A percentile compares a stretch with the other conserved stretches of the same genome.
These are phyloP conservation scores for Cladosporium cucumerinum DNA, from an alignment of 2,329 filamentous ascomycete species.

Conservation along the genomic window DNA sequence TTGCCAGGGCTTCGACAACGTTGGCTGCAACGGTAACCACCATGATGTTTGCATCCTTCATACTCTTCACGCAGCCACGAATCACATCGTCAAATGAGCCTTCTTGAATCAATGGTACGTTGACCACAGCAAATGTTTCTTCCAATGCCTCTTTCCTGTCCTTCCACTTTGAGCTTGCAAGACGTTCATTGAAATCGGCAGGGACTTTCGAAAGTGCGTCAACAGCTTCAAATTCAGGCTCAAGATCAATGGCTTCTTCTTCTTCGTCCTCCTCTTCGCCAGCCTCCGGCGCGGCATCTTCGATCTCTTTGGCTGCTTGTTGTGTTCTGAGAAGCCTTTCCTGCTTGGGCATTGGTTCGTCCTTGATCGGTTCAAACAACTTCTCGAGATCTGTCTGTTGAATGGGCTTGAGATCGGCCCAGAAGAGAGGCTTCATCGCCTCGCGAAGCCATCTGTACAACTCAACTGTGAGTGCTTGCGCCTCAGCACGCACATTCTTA, in stretches of 20 bases:
- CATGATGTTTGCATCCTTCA: slow-evolving; percentile 98
- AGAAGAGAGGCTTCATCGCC: slow-evolving; percentile 97
- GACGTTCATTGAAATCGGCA: slow-evolving; percentile 73
- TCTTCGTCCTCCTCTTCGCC: slow-evolving; percentile 58
- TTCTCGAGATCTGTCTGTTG: slow-evolving; percentile 93
- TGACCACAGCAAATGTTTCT: slow-evolving; percentile 69
- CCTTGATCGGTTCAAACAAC: slow-evolving; percentile 88
- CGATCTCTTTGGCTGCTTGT: slow-evolving; percentile 75
- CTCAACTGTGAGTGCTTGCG: slow-evolving; percentile 86
- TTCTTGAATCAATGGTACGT: slow-evolving; percentile 89
- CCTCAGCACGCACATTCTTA: slow-evolving; percentile 95
- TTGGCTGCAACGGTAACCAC: slow-evolving; percentile 92
- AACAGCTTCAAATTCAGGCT: slow-evolving; percentile 69
- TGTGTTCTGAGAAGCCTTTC: slow-evolving; percentile 84
- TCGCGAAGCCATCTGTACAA: slow-evolving; percentile 96
- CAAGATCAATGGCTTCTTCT: slow-evolving; percentile 67
- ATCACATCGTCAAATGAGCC: slow-evolving; percentile 82
- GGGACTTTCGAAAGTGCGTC: slow-evolving; percentile 81
- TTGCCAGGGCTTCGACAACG: slow-evolving; percentile 84
- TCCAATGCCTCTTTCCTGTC: slow-evolving; percentile 94
- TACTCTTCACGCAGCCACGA: slow-evolving; percentile 82
- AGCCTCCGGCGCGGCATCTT: slow-evolving; percentile 55
- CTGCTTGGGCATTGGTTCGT: slow-evolving; percentile 82
- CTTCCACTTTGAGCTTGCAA: slow-evolving; percentile 95
- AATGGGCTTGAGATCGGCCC: slow-evolving; percentile 89